Evolutionary conservation across 371 early-diverging fungal genomes (phyloP).

Genomic region (Rhizopus delemar): DNA sequence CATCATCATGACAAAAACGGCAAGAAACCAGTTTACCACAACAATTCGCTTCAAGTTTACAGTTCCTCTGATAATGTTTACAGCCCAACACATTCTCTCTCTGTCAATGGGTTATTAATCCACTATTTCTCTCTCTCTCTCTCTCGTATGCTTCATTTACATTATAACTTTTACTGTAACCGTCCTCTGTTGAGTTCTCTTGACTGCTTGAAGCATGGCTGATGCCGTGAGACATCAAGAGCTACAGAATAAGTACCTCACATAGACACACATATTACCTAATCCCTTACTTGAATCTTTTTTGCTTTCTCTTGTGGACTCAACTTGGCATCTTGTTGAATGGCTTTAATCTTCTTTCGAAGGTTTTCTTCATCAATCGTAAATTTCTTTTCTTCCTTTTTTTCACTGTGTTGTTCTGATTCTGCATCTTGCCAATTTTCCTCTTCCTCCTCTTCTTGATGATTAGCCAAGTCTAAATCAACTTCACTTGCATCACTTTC

Average conservation of each 20-base stretch:
- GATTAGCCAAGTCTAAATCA: not conserved
- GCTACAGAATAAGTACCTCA: constrained; percentile 1
- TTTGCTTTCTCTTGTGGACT: constrained; percentile 68
- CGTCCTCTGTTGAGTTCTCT: constrained; percentile 30
- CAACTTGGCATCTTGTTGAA: constrained; percentile 56
- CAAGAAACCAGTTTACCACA: constrained; percentile 91
- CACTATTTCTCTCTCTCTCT: no score
- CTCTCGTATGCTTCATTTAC: constrained; percentile 26
- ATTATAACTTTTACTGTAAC: constrained; percentile 49
- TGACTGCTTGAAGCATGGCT: constrained; percentile 29
- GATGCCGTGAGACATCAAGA: constrained; percentile 39
- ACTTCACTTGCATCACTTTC: not conserved
- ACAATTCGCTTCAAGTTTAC: constrained; percentile 88
- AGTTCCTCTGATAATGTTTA: constrained; percentile 89
- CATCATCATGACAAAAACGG: constrained; percentile 96
- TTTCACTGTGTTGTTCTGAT: constrained; percentile 17
- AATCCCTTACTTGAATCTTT: constrained; percentile 64
- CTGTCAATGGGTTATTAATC: constrained; percentile 16
- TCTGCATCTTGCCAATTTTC: constrained; percentile 42
- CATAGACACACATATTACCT: no score
- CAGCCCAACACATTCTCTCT: constrained; percentile 74
- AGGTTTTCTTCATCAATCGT: constrained; percentile 35
- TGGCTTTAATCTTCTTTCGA: constrained; percentile 62
- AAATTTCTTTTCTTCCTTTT: not conserved
- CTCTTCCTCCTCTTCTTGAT: constrained; percentile 76